These are phyloP conservation scores for Plasmodium inui DNA, from an alignment of 169 alveolate genomes.

Conservation along the genomic window DNA sequence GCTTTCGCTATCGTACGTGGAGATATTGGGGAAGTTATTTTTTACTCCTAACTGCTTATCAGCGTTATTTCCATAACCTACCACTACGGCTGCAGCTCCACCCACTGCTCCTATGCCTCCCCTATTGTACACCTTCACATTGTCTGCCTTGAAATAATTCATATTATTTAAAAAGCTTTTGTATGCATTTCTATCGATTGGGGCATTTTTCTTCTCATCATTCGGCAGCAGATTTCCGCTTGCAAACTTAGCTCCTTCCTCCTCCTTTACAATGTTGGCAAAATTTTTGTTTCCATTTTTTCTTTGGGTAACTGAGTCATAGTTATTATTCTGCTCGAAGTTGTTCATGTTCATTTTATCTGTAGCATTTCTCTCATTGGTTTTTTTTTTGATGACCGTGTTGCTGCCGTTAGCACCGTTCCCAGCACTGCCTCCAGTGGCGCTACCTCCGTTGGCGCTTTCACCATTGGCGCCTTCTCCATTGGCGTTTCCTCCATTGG, in stretches of 20 bases:
- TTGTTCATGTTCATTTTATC: background rate
- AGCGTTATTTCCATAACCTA: conserved; percentile 8
- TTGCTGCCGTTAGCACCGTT: background rate
- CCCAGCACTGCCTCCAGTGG: background rate
- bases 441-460: background rate
- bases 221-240: conserved; percentile 9
- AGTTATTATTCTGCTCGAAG: background rate
- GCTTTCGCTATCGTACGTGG: conserved; percentile 22
- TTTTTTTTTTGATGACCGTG: background rate
- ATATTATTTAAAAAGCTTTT: conserved; percentile 7
- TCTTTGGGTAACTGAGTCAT: conserved; percentile 13
- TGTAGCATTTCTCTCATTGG: background rate
- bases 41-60: conserved; percentile 15
- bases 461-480: background rate
- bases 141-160: conserved; percentile 61
- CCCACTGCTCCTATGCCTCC: background rate
- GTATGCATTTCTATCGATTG: conserved; percentile 18
- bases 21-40: conserved; percentile 22
- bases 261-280: conserved; percentile 7
- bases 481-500: background rate
- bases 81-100: background rate
- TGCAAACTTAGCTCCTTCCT: conserved; percentile 4
- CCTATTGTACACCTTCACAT: conserved; percentile 8
- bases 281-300: conserved; percentile 25
- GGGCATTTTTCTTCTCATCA: conserved; percentile 13